Evolutionary conservation across 805 yeast species (phyloP).

Genomic region (Metschnikowia reukaufii): DNA sequence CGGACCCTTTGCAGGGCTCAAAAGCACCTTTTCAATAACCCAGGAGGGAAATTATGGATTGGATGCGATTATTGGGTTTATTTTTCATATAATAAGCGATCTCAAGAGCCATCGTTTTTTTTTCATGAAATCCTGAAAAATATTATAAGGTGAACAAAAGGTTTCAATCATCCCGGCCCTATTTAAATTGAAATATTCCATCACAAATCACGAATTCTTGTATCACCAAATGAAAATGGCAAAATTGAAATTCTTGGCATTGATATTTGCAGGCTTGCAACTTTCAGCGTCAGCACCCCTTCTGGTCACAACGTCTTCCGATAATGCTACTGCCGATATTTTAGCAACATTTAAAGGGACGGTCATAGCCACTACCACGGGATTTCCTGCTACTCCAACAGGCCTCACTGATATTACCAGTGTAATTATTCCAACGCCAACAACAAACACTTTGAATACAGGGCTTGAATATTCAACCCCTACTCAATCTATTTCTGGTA

Average conservation of each 20-base stretch:
- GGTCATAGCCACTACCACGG: slow-evolving; percentile 1
- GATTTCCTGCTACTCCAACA: background rate
- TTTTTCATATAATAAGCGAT: no score
- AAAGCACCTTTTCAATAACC: background rate
- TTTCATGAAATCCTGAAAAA: no score
- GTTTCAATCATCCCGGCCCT: no score
- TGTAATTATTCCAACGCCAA: background rate
- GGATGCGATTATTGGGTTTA: no score
- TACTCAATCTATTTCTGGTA: no score
- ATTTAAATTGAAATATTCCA: no score
- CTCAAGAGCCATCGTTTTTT: no score
- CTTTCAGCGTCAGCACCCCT: slow-evolving; percentile 4
- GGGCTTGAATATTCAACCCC: background rate
- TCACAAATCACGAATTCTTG: no score
- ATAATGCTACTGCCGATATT: slow-evolving; percentile 3
- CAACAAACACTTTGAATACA: background rate
- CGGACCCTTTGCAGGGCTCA: background rate
- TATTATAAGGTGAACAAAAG: background rate
- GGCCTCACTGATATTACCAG: background rate
- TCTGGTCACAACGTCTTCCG: slow-evolving; percentile 6
- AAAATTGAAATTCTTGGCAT: slow-evolving; percentile 2
- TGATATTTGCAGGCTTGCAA: slow-evolving; percentile 1
- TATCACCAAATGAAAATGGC: background rate
- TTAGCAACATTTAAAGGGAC: slow-evolving; percentile 8
- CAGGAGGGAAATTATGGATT: no score